Conservation (phyloP, 495 filamentous ascomycete genomes). For the Zalerion maritima region DNA sequence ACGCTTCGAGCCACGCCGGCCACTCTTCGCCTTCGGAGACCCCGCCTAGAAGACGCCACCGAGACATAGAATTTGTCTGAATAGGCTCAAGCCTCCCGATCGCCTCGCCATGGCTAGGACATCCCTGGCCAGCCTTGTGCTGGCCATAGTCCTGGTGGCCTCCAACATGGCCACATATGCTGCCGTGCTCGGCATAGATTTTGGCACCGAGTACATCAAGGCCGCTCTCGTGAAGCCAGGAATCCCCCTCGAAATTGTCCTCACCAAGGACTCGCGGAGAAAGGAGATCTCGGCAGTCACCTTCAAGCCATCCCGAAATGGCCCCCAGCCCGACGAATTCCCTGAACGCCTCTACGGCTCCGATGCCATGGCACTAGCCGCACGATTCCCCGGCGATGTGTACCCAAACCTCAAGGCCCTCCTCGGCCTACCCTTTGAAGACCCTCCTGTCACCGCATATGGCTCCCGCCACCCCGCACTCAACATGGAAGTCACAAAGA, state of each 20-base stretch:
- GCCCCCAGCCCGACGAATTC: conserved; percentile 43
- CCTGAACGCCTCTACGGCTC: conserved; percentile 86
- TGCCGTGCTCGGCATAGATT: conserved; percentile 80
- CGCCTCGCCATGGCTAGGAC: too few relatives aligned
- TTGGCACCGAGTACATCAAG: conserved; percentile 96
- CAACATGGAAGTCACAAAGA: conserved; percentile 36
- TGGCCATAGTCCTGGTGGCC: too few relatives aligned
- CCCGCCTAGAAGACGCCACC: too few relatives aligned
- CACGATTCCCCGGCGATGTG: conserved; percentile 80
- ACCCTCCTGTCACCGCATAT: conserved; percentile 52
- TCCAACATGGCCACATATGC: too few relatives aligned
- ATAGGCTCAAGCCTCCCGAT: too few relatives aligned
- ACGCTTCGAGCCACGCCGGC: too few relatives aligned
- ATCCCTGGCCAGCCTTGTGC: too few relatives aligned
- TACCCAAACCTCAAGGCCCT: conserved; percentile 86
- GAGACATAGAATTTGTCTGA: too few relatives aligned
- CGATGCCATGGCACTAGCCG: conserved; percentile 75
- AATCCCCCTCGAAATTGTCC: conserved; percentile 93
- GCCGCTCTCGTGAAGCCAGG: conserved; percentile 92
- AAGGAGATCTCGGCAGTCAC: conserved; percentile 87
- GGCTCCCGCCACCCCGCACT: conserved; percentile 56
- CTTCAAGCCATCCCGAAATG: conserved; percentile 67
- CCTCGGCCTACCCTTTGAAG: conserved; percentile 53
- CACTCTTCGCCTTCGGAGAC: too few relatives aligned
- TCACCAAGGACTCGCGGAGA: conserved; percentile 95